These are phyloP conservation scores for Silybum marianum DNA, from an alignment of 129 eudicot species.

Conservation along the genomic window DNA sequence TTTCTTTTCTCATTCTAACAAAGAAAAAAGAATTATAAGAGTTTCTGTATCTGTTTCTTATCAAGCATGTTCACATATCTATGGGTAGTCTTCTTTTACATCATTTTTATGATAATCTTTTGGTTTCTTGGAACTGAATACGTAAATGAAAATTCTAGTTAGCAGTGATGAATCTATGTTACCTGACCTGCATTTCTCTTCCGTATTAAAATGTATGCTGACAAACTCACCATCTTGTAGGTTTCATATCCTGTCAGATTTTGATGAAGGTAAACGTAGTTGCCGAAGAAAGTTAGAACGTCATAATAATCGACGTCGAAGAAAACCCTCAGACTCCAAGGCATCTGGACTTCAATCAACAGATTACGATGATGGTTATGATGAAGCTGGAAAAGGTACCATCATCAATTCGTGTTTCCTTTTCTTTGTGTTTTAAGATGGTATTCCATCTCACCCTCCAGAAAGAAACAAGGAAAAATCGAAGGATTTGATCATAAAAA, in stretches of 20 bases:
- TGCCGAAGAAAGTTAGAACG: slow-evolving; percentile 94
- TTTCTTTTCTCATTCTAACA: not conserved
- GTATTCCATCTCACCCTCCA: not conserved
- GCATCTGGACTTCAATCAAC: slow-evolving; percentile 43
- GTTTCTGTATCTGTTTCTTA: not conserved
- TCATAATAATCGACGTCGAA: slow-evolving; percentile 84
- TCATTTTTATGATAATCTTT: not conserved
- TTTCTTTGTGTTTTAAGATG: not conserved
- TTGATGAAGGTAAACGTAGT: slow-evolving; percentile 98
- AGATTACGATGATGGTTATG: slow-evolving; percentile 60
- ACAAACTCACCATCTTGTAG: slow-evolving; percentile 41
- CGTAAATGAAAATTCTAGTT: not conserved
- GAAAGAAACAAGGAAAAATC: not conserved
- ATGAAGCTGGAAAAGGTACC: slow-evolving; percentile 73
- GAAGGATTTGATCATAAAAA: slow-evolving; percentile 3
- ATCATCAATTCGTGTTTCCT: not conserved
- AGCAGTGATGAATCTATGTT: not conserved
- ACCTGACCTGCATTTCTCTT: not conserved
- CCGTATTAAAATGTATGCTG: not conserved
- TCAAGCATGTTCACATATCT: not conserved
- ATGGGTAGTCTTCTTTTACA: not conserved
- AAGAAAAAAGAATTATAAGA: not conserved
- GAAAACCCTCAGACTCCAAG: slow-evolving; percentile 66
- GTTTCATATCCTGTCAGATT: slow-evolving; percentile 92
- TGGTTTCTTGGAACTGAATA: not conserved